Percentiles rank a stretch among this genome's conserved stretches.
These are phyloP conservation scores for Phytophthora macrochlamydospora DNA, from an alignment of 352 stramenopile species.

Conservation along the genomic window DNA sequence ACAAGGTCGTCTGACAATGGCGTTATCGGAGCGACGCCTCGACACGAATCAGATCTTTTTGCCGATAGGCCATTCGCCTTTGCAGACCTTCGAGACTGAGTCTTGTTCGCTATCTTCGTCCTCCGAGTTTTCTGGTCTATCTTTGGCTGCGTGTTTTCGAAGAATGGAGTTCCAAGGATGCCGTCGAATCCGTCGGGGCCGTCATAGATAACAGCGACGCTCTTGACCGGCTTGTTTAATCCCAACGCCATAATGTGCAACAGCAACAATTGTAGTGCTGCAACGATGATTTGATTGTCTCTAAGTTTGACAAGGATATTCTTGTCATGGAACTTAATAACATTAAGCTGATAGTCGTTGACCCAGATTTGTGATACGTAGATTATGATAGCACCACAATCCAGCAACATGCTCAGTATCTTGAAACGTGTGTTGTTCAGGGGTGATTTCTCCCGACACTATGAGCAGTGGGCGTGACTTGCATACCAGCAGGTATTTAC, in stretches of 20 bases:
- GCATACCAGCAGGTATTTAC: background rate
- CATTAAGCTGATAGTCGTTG: background rate
- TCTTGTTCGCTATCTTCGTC: conserved; percentile 1
- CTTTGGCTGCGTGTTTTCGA: conserved; percentile 10
- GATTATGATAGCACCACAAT: background rate
- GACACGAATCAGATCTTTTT: conserved; percentile 16
- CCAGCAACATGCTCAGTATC: background rate
- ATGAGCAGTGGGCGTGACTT: background rate
- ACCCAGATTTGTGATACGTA: background rate
- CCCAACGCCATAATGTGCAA: conserved; percentile 1
- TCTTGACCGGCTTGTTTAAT: background rate
- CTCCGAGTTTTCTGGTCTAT: conserved; percentile 9
- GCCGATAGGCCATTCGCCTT: background rate
- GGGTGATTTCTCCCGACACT: background rate
- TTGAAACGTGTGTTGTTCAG: background rate
- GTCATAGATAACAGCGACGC: background rate
- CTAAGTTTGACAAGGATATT: conserved; percentile 8
- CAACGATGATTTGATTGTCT: conserved; percentile 16
- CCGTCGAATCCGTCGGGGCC: background rate
- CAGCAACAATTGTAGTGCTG: conserved; percentile 4
- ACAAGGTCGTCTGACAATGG: background rate
- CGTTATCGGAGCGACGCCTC: conserved; percentile 12
- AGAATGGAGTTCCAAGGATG: conserved; percentile 9
- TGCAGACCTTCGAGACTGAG: conserved; percentile 5
- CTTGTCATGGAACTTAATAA: background rate